These are phyloP conservation scores for Hypoxylon lenormandii DNA, from an alignment of 495 filamentous ascomycete species.

Conservation along the genomic window DNA sequence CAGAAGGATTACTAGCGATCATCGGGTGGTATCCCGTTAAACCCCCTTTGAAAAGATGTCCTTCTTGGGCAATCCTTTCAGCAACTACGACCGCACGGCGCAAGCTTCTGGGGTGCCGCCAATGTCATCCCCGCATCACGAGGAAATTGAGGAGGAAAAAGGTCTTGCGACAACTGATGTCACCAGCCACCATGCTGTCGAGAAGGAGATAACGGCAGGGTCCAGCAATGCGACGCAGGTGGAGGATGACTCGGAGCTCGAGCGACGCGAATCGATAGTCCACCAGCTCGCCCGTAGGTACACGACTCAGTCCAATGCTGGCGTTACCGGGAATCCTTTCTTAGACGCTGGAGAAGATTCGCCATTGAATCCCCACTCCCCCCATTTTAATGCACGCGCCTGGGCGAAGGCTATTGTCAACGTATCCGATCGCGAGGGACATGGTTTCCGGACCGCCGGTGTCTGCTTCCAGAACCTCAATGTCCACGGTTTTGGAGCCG, in stretches of 20 bases:
- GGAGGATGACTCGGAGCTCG: slow-evolving; percentile 56
- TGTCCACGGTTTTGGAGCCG: slow-evolving; percentile 79
- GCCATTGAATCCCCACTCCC: slow-evolving; percentile 64
- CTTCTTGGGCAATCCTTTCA: slow-evolving; percentile 57
- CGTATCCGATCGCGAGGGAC: slow-evolving; percentile 58
- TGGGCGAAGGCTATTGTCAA: slow-evolving; percentile 69
- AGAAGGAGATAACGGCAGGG: slow-evolving; percentile 45
- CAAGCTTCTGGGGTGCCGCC: slow-evolving; percentile 49
- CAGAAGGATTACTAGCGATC: not conserved
- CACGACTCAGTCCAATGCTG: slow-evolving; percentile 58
- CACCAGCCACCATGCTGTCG: slow-evolving; percentile 34
- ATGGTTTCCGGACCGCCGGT: slow-evolving; percentile 63
- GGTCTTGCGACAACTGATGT: slow-evolving; percentile 1
- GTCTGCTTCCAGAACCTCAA: slow-evolving; percentile 73
- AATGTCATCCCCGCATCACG: slow-evolving; percentile 23
- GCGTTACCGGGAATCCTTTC: slow-evolving; percentile 54
- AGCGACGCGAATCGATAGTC: slow-evolving; percentile 59
- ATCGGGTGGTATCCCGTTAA: slow-evolving; percentile 1
- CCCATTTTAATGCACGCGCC: slow-evolving; percentile 64
- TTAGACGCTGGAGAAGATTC: slow-evolving; percentile 55
- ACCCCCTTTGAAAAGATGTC: slow-evolving; percentile 52
- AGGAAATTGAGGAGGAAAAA: slow-evolving; percentile 30
- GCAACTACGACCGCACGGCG: slow-evolving; percentile 61
- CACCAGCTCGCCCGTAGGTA: slow-evolving; percentile 60
- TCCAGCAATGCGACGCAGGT: slow-evolving; percentile 55